Evolutionary conservation across 208 protist genomes (phyloP).

Genomic region (Leishmania gerbilli): DNA sequence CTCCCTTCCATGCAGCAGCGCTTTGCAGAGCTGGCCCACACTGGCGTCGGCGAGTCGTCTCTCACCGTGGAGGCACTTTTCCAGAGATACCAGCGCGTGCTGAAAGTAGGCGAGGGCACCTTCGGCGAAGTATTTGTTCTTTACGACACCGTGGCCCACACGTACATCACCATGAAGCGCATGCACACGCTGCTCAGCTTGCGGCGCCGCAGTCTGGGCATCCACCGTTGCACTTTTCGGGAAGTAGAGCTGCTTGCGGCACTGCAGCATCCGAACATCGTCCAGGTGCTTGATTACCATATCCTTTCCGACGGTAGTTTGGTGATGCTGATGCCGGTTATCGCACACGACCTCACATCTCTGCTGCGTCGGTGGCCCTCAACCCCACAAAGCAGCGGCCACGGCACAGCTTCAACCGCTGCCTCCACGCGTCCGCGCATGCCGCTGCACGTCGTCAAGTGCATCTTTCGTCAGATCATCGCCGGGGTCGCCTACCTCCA

Average conservation of each 20-base stretch:
- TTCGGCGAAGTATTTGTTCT: constrained; percentile 90
- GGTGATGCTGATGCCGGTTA: constrained; percentile 73
- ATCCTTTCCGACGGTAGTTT: constrained; percentile 68
- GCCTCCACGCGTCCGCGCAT: constrained; percentile 34
- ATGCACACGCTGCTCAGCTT: constrained; percentile 68
- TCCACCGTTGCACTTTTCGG: constrained; percentile 78
- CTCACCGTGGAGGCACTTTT: constrained; percentile 33
- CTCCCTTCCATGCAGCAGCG: constrained; percentile 21
- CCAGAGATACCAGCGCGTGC: constrained; percentile 56
- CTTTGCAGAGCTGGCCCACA: constrained; percentile 16
- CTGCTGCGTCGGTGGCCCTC: constrained; percentile 60
- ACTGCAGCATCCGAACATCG: constrained; percentile 77
- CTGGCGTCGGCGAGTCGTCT: neutral
- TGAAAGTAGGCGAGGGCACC: constrained; percentile 87
- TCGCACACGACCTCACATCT: constrained; percentile 72
- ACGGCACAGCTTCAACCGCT: constrained; percentile 3
- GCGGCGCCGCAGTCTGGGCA: constrained; percentile 41
- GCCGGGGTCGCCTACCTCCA: constrained; percentile 83
- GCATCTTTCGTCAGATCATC: constrained; percentile 80
- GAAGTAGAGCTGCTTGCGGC: constrained; percentile 75
- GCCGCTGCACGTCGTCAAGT: constrained; percentile 83
- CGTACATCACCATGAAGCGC: constrained; percentile 87
- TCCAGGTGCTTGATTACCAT: constrained; percentile 69
- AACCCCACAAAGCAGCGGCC: constrained; percentile 12
- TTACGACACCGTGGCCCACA: constrained; percentile 64